Percentiles rank a stretch among this genome's conserved stretches.
Conservation (phyloP, 78 protist genomes). For the Isochrysis galbana region DNA sequence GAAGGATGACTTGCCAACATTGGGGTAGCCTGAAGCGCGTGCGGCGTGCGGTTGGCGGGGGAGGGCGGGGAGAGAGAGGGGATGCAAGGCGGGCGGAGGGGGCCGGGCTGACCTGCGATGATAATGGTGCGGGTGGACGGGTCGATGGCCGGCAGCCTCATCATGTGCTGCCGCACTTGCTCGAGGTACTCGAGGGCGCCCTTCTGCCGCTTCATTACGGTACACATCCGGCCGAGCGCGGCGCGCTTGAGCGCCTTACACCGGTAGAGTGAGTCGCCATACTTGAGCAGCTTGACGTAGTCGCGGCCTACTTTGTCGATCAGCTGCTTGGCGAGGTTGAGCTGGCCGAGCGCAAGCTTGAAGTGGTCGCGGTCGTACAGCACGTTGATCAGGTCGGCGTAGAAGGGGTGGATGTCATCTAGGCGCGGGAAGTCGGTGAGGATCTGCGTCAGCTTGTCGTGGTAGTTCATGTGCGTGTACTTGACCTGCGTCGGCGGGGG, state of each 20-base stretch:
- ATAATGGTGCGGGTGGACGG: slow-evolving; percentile 97
- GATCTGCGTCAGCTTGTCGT: slow-evolving; percentile 88
- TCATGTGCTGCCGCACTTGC: slow-evolving; percentile 98
- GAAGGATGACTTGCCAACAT: slow-evolving; percentile 97
- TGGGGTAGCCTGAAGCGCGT: slow-evolving; percentile 97
- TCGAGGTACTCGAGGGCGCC: slow-evolving; percentile 93
- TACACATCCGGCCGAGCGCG: slow-evolving; percentile 99
- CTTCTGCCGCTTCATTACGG: slow-evolving; percentile 81
- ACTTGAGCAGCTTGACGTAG: slow-evolving; percentile 93
- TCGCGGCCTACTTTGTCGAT: slow-evolving; percentile 92
- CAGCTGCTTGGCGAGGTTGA: slow-evolving; percentile 76
- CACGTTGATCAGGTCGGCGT: slow-evolving; percentile 96
- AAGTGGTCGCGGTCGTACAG: slow-evolving; percentile 98
- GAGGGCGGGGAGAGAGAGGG: too few relatives aligned
- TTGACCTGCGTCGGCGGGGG: slow-evolving; percentile 61
- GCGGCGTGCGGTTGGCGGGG: slow-evolving; percentile 20
- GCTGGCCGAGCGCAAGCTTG: slow-evolving; percentile 98
- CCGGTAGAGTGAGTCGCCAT: slow-evolving; percentile 97
- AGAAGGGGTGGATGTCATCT: slow-evolving; percentile 99
- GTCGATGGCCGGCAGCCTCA: slow-evolving; percentile 98
- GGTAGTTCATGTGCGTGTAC: slow-evolving; percentile 85
- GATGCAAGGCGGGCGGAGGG: too few relatives aligned
- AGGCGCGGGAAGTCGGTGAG: slow-evolving; percentile 95
- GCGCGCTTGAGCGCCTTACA: slow-evolving; percentile 99
- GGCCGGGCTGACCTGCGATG: too few relatives aligned